phyloP scores from a whole-genome alignment of 441 rosid genomes.

The Omphalea diandra region DNA sequence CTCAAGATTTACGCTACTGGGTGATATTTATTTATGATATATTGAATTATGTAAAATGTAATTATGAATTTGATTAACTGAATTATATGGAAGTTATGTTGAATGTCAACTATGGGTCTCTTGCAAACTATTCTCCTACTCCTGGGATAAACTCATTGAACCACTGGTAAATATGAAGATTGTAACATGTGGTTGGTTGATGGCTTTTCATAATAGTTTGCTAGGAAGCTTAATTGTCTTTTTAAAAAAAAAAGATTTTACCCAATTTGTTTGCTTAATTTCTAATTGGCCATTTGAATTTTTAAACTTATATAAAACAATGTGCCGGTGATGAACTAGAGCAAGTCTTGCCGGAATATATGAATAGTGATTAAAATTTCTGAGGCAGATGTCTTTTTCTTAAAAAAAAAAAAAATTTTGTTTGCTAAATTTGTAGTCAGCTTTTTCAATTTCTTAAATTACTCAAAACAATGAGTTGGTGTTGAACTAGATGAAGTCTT shows the following conservation, averaged over 20 bases:
- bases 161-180: background rate
- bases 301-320: background rate
- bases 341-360: background rate
- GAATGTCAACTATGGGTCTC: background rate
- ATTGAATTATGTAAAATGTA: background rate
- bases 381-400: background rate
- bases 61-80: background rate
- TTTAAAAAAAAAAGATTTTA: background rate
- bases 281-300: constrained; percentile 3
- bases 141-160: constrained; percentile 1
- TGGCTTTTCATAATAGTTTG: background rate
- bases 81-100: background rate
- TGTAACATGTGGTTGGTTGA: constrained; percentile 1
- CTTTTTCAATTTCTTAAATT: background rate
- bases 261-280: background rate
- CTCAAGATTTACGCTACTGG: background rate
- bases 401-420: too few species aligned
- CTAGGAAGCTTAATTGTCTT: background rate
- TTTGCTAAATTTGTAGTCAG: background rate
- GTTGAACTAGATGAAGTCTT: background rate
- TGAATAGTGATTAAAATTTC: background rate
- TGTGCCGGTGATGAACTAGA: background rate
- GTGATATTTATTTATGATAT: background rate
- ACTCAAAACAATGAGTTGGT: background rate
- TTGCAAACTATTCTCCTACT: background rate